Evolutionary conservation across 2,329 filamentous ascomycete genomes (phyloP).

Genomic region (Aspergillus pseudonomiae): DNA sequence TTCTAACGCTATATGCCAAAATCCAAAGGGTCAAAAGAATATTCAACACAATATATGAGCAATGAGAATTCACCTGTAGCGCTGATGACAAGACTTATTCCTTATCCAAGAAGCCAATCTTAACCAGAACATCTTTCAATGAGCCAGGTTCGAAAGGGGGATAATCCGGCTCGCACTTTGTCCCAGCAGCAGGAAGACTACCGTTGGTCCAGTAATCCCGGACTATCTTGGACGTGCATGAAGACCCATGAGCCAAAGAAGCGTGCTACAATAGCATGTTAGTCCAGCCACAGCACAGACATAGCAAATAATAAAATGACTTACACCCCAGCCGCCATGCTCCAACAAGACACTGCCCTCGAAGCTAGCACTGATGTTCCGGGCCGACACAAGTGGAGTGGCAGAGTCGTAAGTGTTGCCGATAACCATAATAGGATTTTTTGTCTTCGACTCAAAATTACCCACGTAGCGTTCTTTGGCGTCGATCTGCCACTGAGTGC

Average conservation of each 20-base stretch:
- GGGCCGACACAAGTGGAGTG: conserved; percentile 25
- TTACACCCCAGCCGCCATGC: conserved; percentile 23
- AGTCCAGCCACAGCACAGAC: not conserved
- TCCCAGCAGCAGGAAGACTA: conserved; percentile 36
- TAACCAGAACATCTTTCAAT: not conserved
- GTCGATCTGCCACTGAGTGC: conserved; percentile 24
- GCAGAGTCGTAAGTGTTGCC: conserved; percentile 27
- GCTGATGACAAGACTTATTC: not conserved
- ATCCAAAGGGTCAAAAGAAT: too few species aligned
- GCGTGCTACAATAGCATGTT: conserved; percentile 3
- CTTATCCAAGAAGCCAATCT: not conserved
- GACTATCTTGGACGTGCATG: conserved; percentile 33
- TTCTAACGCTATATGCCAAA: too few species aligned
- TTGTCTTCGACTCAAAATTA: conserved; percentile 24
- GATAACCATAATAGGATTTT: conserved; percentile 27
- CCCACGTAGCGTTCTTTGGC: conserved; percentile 28
- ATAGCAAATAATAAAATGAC: not conserved
- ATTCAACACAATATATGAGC: not conserved
- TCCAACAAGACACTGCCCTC: conserved; percentile 25
- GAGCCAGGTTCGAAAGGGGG: not conserved
- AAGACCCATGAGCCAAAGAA: conserved; percentile 31
- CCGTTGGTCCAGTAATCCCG: conserved; percentile 40
- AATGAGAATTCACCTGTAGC: not conserved
- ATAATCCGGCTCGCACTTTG: conserved; percentile 30
- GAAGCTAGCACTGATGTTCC: conserved; percentile 25